phyloP scores from a whole-genome alignment of 2,329 filamentous ascomycete species.

The Graphilbum ipis-grandicollis region DNA sequence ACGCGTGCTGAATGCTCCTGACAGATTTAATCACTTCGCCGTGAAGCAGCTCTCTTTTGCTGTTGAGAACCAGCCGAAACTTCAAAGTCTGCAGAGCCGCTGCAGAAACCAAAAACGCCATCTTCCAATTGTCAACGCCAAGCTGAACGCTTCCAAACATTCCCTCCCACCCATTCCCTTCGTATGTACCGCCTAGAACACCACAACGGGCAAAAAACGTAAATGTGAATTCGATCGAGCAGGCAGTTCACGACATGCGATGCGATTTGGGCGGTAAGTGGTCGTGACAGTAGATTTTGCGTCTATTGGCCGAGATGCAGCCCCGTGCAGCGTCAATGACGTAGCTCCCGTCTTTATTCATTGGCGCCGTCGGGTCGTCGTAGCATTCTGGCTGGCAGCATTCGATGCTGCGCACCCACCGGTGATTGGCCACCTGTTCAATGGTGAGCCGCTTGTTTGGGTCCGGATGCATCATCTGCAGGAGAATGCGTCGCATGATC shows the following conservation, averaged over 20 bases:
- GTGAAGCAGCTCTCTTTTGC: too few species aligned
- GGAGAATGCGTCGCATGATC: conserved; percentile 50
- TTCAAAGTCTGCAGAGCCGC: too few species aligned
- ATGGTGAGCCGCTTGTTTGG: conserved; percentile 55
- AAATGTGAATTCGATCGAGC: too few species aligned
- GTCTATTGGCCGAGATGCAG: conserved; percentile 22
- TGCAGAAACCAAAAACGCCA: too few species aligned
- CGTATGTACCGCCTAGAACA: too few species aligned
- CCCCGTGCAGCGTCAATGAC: conserved; percentile 47
- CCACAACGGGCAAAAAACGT: too few species aligned
- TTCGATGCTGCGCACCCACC: conserved; percentile 59
- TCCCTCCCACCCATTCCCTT: too few species aligned
- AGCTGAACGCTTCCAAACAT: too few species aligned
- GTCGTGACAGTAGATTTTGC: conserved; percentile 41
- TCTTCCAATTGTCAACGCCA: too few species aligned
- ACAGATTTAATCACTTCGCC: too few species aligned
- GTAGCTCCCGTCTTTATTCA: conserved; percentile 6
- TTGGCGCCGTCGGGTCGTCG: conserved; percentile 31
- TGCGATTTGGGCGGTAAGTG: conserved; percentile 32
- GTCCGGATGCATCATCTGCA: conserved; percentile 71
- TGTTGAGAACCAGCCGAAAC: too few species aligned
- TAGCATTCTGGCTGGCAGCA: conserved; percentile 62
- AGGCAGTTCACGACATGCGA: neutral
- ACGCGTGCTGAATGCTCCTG: too few species aligned
- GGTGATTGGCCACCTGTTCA: conserved; percentile 46